Evolutionary conservation across 352 stramenopile species (phyloP), one percentile per base, ranked within the genome.

Genomic region (Globisporangium splendens): DNA sequence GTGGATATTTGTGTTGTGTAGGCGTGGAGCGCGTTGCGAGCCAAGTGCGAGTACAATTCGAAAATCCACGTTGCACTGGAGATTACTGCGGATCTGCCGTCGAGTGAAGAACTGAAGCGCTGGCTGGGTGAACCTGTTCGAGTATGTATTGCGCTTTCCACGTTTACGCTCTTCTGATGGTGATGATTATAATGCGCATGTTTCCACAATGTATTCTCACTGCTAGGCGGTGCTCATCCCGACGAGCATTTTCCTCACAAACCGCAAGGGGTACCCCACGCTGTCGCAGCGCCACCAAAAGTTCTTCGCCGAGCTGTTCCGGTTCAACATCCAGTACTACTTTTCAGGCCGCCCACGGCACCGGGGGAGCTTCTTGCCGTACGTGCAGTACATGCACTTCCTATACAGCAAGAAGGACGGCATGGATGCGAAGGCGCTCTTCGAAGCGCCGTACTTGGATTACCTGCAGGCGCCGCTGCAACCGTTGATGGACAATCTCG

Each of bases 401-500:
- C 76, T 99, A 11, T 87, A 82, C 71, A 70, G 72, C 61, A 88
- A 94, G 62, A 61, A 64, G 3, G 61, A 67, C 5, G 64, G 51
- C 14, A 59, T 83, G 63, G 79, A 93, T 49, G 73, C 91, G 20
- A 95, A 98, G 66, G 83, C 96, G 24, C 70, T 77, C 14, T 88
- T 98, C 50, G 95, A 99, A 68, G 71, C 80, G 18, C 83, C 94
- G 8, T 99, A 99, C 67, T 69, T 98, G 48, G 96, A 99, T 77
- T 97, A 95, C 58, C 78, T 99, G 21, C 97, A 99, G 70, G 76
- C 91, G 7, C 97, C 97, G 12, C 71, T 99, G 43, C 97, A 99
- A 70, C 97, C 97, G 50, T 70, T 99, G 1, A 97, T 96, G 77
- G 97, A 99, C 88, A 98, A 99, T 75, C 79, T 99, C 28, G 96